Conservation (phyloP, 2,329 filamentous ascomycete species). For the Helminthosporium solani region DNA sequence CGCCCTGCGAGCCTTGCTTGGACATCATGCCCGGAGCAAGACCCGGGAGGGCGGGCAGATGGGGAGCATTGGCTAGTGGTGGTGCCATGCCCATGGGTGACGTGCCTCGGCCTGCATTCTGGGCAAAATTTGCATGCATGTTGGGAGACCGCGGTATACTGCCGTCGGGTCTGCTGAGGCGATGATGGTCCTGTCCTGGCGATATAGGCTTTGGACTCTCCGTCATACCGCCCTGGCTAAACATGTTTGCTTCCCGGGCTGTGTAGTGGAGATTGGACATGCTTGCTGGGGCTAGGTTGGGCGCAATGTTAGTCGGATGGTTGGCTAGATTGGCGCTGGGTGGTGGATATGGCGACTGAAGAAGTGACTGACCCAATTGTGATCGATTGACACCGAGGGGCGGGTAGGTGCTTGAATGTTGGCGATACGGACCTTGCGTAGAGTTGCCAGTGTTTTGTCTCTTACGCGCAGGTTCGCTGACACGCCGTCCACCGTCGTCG, state of each 20-base stretch:
- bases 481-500: constrained; percentile 50
- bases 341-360: constrained; percentile 38
- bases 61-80: constrained; percentile 46
- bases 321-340: constrained; percentile 33
- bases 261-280: constrained; percentile 40
- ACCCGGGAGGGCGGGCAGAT: constrained; percentile 47
- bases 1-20: constrained; percentile 33
- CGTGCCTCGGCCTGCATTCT: constrained; percentile 58
- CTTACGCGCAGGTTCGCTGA: constrained; percentile 72
- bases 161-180: constrained; percentile 55
- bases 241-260: constrained; percentile 57
- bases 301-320: constrained; percentile 43
- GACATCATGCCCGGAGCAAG: constrained; percentile 36
- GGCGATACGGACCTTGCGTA: constrained; percentile 60
- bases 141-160: constrained; percentile 60
- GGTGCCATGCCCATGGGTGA: constrained; percentile 50
- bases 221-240: constrained; percentile 71
- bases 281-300: constrained; percentile 40
- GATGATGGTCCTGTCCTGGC: constrained; percentile 58
- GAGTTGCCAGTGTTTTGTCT: constrained; percentile 63
- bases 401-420: constrained; percentile 74
- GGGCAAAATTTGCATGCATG: constrained; percentile 62
- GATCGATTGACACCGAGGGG: constrained; percentile 55
- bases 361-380: constrained; percentile 29
- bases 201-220: constrained; percentile 86